A percentile compares a stretch with the other conserved stretches of the same genome.
Conservation (phyloP, 2,329 filamentous ascomycete species). For the Aspergillus floridensis region DNA sequence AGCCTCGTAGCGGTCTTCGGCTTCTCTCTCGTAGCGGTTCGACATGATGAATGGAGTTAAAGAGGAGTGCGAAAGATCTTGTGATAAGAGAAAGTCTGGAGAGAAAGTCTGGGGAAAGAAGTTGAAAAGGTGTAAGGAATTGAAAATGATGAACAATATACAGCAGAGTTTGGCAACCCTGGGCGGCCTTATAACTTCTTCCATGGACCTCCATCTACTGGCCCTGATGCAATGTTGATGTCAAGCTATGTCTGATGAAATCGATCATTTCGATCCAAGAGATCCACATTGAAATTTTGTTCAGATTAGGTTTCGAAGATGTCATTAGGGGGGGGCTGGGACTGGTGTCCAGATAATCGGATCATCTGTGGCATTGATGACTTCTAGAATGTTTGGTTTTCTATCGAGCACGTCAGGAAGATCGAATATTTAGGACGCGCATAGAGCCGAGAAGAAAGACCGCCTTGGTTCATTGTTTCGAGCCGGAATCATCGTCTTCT, state of each 20-base stretch:
- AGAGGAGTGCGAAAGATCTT: too few relatives aligned
- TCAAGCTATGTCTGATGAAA: background rate
- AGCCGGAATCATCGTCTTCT: background rate
- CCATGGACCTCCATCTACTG: background rate
- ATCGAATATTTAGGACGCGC: background rate
- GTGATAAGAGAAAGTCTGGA: too few relatives aligned
- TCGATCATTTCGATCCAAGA: background rate
- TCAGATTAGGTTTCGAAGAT: constrained; percentile 2
- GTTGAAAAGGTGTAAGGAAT: too few relatives aligned
- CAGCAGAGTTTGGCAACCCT: background rate
- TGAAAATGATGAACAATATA: background rate
- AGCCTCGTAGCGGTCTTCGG: constrained; percentile 29
- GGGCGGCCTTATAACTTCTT: background rate
- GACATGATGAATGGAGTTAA: constrained; percentile 17
- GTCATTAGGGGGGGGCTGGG: background rate
- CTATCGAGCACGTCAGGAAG: background rate
- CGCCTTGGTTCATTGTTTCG: background rate
- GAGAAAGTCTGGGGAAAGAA: too few relatives aligned
- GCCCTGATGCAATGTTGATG: constrained; percentile 3
- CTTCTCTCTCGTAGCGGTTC: constrained; percentile 23
- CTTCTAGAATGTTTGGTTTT: background rate
- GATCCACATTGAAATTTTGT: background rate
- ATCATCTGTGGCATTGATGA: background rate
- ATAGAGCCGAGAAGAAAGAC: background rate
- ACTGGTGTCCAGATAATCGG: background rate